Base-by-base conservation (phyloP, 1,284 basidiomycete species). In the Cutaneotrichosporon spelunceum region DNA sequence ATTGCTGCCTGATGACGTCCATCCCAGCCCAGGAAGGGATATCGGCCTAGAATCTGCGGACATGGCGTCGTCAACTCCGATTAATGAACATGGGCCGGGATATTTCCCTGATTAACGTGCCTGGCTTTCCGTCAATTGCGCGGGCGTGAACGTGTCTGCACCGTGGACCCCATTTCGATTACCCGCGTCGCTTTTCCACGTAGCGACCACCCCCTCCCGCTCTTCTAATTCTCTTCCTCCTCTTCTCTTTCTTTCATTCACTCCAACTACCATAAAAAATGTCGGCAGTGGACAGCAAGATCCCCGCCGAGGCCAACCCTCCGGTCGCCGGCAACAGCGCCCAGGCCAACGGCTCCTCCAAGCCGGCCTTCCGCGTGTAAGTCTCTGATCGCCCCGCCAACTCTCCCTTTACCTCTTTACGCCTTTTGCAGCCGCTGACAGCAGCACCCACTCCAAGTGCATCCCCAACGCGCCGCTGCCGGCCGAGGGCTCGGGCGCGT, bases 401-500 rank as follows among this genome's bases (percentile, higher is more conserved):
- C 29, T 19, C 7, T 13, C 30, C 14, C n/a, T n/a, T 19, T 52
- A 26, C 1, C 16, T n/a, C 5, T 16, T 2, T 24, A 19, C 48
- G 10, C 5, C 36, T 14, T 19, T 13, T 16, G 6, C 48, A 5
- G 14, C 5, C 2, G 34, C 34, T 42, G 27, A 36, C 23, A 23
- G 3, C 57, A 72, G 72, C 53, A 73, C 74, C 47, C 67, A 70
- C 62, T 72, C 67, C 60, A 61, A 71, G n/a, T 72, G 76, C 13
- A 75, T 82, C 59, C 76, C 80, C 53, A 94, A 94, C 72, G 87
- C 91, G 8, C 91, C 91, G 39, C 82, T 93, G 62, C 88, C 94
- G 52, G 89, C 87, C 2, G 93, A 96, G 81, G 92, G 93, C 58
- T 91, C 88, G 69, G 88, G 87, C 66, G 82, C 86, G 58, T 94